Base-by-base conservation (phyloP, 2,329 filamentous ascomycete species). In the Sporothrix dimorphospora region DNA sequence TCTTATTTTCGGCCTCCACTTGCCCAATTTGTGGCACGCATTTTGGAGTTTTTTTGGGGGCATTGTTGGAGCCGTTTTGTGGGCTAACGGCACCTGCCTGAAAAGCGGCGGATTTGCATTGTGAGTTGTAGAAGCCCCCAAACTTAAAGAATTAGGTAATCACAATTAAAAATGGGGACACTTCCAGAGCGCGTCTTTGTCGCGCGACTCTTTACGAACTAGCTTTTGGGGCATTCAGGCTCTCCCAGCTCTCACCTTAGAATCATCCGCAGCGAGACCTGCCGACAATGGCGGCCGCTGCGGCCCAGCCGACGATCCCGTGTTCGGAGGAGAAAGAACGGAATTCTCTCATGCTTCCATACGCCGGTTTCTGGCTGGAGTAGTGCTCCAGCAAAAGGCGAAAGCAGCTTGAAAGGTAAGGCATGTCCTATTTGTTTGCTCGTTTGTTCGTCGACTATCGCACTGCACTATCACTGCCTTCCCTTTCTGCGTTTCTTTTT, bases 1-100 rank as follows among this genome's bases (percentile, higher is more conserved):
- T 66, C 70, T 67, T 71, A 51, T 55, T 69, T 45, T 65, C 45
- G 11, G 24, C 38, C 47, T 57, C 59, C 70, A 67, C 70, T 67
- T 71, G 45, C 63, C 40, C 30, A 66, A 49, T 49, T 66, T 47
- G 63, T 34, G 21, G 7, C 19, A 34, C 19, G n/a, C 6, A 7
- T 42, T 21, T 21, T 9, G 7, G 47, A 21, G 34, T 24, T 61
- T 19, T 6, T 14, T 16, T 55, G 30, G 53, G 57, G n/a, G n/a
- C 5, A 24, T 24, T 63, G 45, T 45, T 63, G 9, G 34, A 24
- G 49, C 49, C 49, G 21, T 8, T 27, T 55, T 55, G 53, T 34
- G 27, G 19, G 47, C 14, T 16, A 19, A 19, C 8, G 8, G 38
- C 59, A 65, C n/a, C 21, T 65, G 59, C 59, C 59, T 45, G 59